Percentiles rank a stretch among this genome's conserved stretches.
Conservation (phyloP, 1,284 basidiomycete species). For the Ustilago esculenta region DNA sequence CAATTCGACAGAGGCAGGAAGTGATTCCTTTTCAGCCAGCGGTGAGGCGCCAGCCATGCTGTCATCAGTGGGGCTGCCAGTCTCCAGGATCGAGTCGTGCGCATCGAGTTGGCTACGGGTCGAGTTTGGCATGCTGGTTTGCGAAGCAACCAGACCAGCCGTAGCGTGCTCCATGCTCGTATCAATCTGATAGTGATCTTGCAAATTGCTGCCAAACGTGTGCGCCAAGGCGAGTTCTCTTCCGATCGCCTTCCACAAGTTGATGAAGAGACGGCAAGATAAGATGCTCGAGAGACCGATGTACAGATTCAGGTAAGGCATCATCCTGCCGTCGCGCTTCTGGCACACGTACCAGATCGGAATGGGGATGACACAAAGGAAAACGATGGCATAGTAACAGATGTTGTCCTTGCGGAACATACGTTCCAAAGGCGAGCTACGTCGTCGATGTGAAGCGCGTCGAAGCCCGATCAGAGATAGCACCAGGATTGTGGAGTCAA, state of each 20-base stretch:
- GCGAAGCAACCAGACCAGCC: constrained; percentile 22
- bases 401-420: constrained; percentile 53
- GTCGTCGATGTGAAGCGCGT: constrained; percentile 36
- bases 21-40: constrained; percentile 14
- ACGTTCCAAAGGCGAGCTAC: constrained; percentile 35
- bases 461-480: constrained; percentile 36
- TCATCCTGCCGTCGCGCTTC: constrained; percentile 37
- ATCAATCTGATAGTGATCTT: constrained; percentile 28
- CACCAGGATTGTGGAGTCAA: constrained; percentile 44
- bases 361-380: constrained; percentile 45
- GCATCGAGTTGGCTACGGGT: neutral
- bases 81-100: constrained; percentile 17
- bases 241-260: constrained; percentile 50
- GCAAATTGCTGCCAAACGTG: constrained; percentile 32
- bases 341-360: constrained; percentile 43
- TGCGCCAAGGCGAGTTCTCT: constrained; percentile 43
- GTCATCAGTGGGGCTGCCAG: neutral
- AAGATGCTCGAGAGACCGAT: constrained; percentile 43
- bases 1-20: constrained; percentile 6
- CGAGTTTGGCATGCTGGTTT: constrained; percentile 3
- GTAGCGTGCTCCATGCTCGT: constrained; percentile 28
- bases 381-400: constrained; percentile 43
- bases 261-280: constrained; percentile 47
- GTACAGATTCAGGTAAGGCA: constrained; percentile 49
- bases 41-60: constrained; percentile 4